A percentile compares a stretch with the other conserved stretches of the same genome.
Conservation (phyloP, 2,329 filamentous ascomycete species). For the Xylaria arbuscula region DNA sequence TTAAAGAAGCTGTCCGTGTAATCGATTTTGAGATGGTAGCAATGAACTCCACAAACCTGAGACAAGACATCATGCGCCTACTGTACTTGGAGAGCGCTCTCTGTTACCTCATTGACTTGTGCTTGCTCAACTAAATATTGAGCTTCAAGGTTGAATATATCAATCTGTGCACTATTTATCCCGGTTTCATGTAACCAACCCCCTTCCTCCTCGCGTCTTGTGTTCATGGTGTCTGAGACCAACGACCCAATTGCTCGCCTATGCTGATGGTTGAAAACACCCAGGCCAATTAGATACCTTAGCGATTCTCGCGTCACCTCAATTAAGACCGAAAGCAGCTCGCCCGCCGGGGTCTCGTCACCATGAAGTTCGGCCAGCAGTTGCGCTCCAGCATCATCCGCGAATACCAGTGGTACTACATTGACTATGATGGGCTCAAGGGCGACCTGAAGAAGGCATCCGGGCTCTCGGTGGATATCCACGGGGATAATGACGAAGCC, state of each 20-base stretch:
- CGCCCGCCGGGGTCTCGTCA: slow-evolving; percentile 63
- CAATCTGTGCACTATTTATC: not conserved
- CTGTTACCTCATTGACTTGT: not conserved
- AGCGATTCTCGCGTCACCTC: slow-evolving; percentile 39
- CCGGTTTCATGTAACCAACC: slow-evolving; percentile 14
- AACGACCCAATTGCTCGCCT: slow-evolving; percentile 29
- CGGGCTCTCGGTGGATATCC: slow-evolving; percentile 54
- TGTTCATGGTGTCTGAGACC: slow-evolving; percentile 10
- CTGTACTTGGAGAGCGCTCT: not conserved
- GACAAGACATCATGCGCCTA: not conserved
- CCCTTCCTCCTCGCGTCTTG: not conserved
- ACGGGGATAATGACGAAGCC: slow-evolving; percentile 53
- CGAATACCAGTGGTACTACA: slow-evolving; percentile 98
- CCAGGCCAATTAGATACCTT: slow-evolving; percentile 39
- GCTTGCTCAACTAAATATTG: not conserved
- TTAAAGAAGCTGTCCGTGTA: not conserved
- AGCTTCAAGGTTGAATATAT: not conserved
- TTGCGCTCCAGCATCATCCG: slow-evolving; percentile 94
- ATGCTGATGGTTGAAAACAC: slow-evolving; percentile 64
- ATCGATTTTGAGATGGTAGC: not conserved
- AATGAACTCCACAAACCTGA: not conserved
- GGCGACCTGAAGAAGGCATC: slow-evolving; percentile 81
- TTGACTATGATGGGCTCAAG: slow-evolving; percentile 96
- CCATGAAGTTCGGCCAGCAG: slow-evolving; percentile 94
- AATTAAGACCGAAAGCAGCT: slow-evolving; percentile 37